Percentiles rank a stretch among this genome's conserved stretches.
phyloP scores from a whole-genome alignment of 2,329 filamentous ascomycete genomes.

The Hypomyces rosellus region DNA sequence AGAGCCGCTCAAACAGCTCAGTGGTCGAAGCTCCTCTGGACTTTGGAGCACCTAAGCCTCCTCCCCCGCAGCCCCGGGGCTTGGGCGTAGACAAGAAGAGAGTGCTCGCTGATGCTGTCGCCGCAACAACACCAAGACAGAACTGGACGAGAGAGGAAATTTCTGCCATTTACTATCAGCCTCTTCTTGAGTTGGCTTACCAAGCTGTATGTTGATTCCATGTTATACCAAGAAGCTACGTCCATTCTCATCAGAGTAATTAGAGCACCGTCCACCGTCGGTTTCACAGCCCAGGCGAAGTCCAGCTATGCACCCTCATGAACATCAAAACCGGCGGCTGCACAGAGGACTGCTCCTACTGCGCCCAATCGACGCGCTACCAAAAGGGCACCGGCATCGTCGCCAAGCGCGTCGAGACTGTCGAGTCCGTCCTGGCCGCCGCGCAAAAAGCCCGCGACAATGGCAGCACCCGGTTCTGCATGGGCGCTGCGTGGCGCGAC shows the following conservation, averaged over 20 bases:
- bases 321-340: slow-evolving; percentile 95
- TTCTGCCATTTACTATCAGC: slow-evolving; percentile 71
- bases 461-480: slow-evolving; percentile 87
- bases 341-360: slow-evolving; percentile 90
- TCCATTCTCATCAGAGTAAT: too few relatives aligned
- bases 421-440: slow-evolving; percentile 74
- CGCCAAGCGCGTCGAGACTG: slow-evolving; percentile 70
- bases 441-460: slow-evolving; percentile 73
- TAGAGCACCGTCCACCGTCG: slow-evolving; percentile 73
- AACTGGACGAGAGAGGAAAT: slow-evolving; percentile 82
- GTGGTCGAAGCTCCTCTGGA: slow-evolving; percentile 8
- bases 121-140: slow-evolving; percentile 56
- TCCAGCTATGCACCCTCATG: slow-evolving; percentile 92
- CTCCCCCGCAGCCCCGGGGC: slow-evolving; percentile 1
- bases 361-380: slow-evolving; percentile 80
- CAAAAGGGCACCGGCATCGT: slow-evolving; percentile 68
- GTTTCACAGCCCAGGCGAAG: slow-evolving; percentile 76
- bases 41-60: slow-evolving; percentile 7
- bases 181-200: slow-evolving; percentile 71
- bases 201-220: slow-evolving; percentile 52
- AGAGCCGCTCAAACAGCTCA: slow-evolving; percentile 8
- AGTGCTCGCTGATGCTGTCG: slow-evolving; percentile 47
- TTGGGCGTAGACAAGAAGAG: slow-evolving; percentile 17
- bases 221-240: background rate
- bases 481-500: slow-evolving; percentile 90